Evolutionary conservation across 2,329 filamentous ascomycete species (phyloP), one percentile per base, ranked within the genome.

Genomic region (Epichloe gansuensis): DNA sequence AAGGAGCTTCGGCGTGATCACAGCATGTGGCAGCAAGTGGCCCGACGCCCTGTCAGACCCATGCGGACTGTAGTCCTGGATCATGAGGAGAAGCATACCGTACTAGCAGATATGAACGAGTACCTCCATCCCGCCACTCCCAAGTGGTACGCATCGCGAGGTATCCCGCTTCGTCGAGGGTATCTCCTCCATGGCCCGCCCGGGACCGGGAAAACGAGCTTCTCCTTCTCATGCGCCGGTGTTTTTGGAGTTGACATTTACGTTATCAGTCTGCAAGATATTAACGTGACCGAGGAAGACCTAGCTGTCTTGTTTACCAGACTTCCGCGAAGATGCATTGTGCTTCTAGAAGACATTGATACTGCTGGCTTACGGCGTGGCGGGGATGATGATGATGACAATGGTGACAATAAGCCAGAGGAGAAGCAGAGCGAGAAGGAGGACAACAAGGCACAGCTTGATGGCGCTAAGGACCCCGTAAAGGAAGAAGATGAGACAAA

Each of bases 151-250:
- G 80, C 84, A 0, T 81, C 81, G 47, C 74, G 85, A 2, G 87
- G 87, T 0, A 87, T 91, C 34, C 86, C 86, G 0, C 81, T 90
- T 50, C 75, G 87, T 0, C 70, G 87, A 34, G 88, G 87, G 0
- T 91, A 90, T 59, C 74, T 91, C 0, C 87, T 91, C 57, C 76
- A 88, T 58, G 87, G 87, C 0, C 84, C 84, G 0, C 85, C 85
- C 0, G 85, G 85, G 0, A 87, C 83, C 0, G 85, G 85, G 21
- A 89, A 89, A 66, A 86, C 81, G 0, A 81, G 76, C 34, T 74
- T 86, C 13, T 82, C 77, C 0, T 82, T 83, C 59, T 81, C 82
- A 0, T 66, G 86, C 8, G 82, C 82, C 0, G 81, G 81, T 1
- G 72, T 81, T 1, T 84, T 87, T 55, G 77, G 78, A 1, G 73